These are phyloP conservation scores for Cymbopogon citratus DNA, from an alignment of 176 grass and related monocot species.

Conservation along the genomic window DNA sequence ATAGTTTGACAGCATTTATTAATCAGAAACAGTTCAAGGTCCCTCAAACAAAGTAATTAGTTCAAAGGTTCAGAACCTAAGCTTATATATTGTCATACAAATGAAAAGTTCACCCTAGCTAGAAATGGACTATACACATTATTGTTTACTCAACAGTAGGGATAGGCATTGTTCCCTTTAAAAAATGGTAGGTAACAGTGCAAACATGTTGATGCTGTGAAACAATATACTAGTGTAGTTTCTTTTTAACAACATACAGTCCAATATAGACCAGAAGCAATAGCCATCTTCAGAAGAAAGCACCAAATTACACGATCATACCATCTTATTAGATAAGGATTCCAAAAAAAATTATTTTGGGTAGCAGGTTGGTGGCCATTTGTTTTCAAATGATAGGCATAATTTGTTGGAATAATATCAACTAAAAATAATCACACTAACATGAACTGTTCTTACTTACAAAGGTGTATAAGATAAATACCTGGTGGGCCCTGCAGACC, in stretches of 20 bases:
- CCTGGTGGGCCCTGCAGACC: slow-evolving; percentile 75
- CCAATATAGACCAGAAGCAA: not conserved
- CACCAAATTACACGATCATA: not conserved
- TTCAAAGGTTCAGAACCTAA: not conserved
- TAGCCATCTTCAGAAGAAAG: not conserved
- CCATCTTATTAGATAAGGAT: not conserved
- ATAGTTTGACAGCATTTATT: not conserved
- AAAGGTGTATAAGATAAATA: slow-evolving; percentile 16
- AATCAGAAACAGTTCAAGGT: not conserved
- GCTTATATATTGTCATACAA: not conserved
- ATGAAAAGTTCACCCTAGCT: not conserved
- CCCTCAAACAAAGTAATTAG: not conserved
- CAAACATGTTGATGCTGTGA: not conserved
- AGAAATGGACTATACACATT: not conserved
- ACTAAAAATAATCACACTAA: not conserved
- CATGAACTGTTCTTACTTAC: not conserved
- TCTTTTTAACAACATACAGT: not conserved
- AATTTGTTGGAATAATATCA: not conserved
- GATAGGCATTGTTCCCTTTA: not conserved
- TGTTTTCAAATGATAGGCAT: not conserved
- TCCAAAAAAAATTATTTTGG: not conserved
- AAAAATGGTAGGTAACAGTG: not conserved
- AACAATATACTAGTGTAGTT: not conserved
- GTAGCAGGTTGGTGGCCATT: not conserved
- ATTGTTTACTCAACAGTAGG: not conserved